Evolutionary conservation across 2,329 filamentous ascomycete genomes (phyloP), one percentile per base, ranked within the genome.

Genomic region (Claviceps capensis): DNA sequence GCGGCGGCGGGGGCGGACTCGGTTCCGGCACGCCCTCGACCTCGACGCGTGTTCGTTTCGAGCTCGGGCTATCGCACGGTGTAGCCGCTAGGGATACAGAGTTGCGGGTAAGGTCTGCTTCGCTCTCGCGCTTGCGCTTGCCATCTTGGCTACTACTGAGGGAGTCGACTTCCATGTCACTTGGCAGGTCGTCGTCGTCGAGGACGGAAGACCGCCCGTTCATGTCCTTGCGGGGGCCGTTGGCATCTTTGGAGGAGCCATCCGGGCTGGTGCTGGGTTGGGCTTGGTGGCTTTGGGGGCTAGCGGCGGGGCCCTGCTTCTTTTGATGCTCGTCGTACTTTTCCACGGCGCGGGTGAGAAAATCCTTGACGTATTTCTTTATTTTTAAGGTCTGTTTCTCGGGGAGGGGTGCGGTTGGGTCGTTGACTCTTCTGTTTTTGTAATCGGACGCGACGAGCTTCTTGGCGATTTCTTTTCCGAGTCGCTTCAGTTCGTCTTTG

Each of bases 361-460:
- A 97, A 49, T 89, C 83, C 56, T 86, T 84, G 53, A 90, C 88
- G 62, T 85, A 88, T 53, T 80, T 83, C 69, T 88, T 95, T 54
- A 96, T 80, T 57, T 89, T 88, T 63, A 83, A 84, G 60, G 84
- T 79, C 61, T 93, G 86, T 63, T 88, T 90, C 38, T 86, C 78
- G 30, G 77, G 79, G 57, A 96, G 83, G 48, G 65, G 60, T n/a
- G 64, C 63, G 13, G 81, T 87, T 0, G 89, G 91, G 61, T 96
- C 84, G 46, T 81, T 77, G 9, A 96, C 89, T n/a, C 88, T 83
- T 47, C 82, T 81, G 62, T 91, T 85, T 66, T 95, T 95, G 70
- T 87, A 96, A 65, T 97, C 91, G 0, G 88, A 93, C 17, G 86
- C 81, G 19, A 95, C 90, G 14, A 97, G 78, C 67, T 91, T 95